Evolutionary conservation across 805 yeast genomes (phyloP).

Genomic region (Zygosaccharomyces gambellarensis): DNA sequence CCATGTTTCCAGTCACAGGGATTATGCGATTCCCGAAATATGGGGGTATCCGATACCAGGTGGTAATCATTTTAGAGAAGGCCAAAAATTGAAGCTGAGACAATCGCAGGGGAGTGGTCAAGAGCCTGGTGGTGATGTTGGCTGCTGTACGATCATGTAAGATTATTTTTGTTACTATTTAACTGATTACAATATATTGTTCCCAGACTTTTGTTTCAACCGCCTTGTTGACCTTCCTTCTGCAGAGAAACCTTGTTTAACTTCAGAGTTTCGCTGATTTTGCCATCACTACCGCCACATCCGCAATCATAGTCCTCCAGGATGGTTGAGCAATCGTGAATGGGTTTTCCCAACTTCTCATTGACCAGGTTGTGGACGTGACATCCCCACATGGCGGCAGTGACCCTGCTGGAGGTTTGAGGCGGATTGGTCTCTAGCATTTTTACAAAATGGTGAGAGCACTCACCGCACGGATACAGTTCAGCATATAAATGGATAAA

Average conservation of each 20-base stretch:
- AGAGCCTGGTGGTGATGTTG: background rate
- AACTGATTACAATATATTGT: background rate
- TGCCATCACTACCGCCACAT: conserved; percentile 72
- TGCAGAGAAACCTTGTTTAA: conserved; percentile 38
- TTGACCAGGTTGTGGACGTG: conserved; percentile 86
- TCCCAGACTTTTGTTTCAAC: conserved; percentile 21
- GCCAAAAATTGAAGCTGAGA: conserved; percentile 11
- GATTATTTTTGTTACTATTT: background rate
- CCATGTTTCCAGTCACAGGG: conserved; percentile 34
- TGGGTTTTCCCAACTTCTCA: conserved; percentile 57
- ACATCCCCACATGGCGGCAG: conserved; percentile 96
- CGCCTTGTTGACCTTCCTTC: conserved; percentile 44
- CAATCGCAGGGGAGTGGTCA: conserved; percentile 1
- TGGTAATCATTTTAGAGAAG: conserved; percentile 36
- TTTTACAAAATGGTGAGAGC: conserved; percentile 84
- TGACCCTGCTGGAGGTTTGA: conserved; percentile 66
- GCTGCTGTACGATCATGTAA: conserved; percentile 2
- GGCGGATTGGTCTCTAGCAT: conserved; percentile 74
- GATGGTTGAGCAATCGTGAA: conserved; percentile 80
- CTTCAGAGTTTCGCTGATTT: conserved; percentile 18
- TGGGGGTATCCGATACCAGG: conserved; percentile 40
- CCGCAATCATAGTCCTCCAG: conserved; percentile 95
- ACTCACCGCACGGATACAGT: conserved; percentile 95
- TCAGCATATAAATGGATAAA: conserved; percentile 77
- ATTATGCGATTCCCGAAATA: conserved; percentile 38